A percentile compares a stretch with the other conserved stretches of the same genome.
phyloP scores from a whole-genome alignment of 1,284 basidiomycete genomes.

The Cystobasidium pallidum region DNA sequence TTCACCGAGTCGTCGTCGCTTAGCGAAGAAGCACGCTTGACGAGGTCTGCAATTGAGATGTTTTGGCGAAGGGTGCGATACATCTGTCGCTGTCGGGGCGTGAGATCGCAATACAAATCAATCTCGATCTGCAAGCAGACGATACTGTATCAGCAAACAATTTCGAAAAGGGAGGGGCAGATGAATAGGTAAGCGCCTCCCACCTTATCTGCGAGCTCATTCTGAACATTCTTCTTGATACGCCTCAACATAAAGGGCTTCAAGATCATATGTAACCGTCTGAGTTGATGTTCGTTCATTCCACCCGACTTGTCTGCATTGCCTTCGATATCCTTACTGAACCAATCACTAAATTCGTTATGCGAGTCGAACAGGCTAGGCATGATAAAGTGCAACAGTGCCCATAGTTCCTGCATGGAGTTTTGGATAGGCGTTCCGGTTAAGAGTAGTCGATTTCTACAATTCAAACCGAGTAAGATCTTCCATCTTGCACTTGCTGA shows the following conservation, averaged over 20 bases:
- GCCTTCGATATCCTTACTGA: constrained; percentile 98
- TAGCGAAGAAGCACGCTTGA: constrained; percentile 87
- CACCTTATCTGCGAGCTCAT: constrained; percentile 99
- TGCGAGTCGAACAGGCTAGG: constrained; percentile 98
- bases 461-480: constrained; percentile 92
- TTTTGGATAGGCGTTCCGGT: constrained; percentile 99
- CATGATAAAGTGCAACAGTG: constrained; percentile 99
- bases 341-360: constrained; percentile 99
- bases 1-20: constrained; percentile 84
- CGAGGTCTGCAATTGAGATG: constrained; percentile 90
- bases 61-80: constrained; percentile 89
- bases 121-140: constrained; percentile 76
- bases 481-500: constrained; percentile 98
- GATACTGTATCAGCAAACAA: constrained; percentile 13
- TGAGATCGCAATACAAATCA: constrained; percentile 92
- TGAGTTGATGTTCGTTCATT: constrained; percentile 93
- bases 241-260: constrained; percentile 99
- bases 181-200: constrained; percentile 45
- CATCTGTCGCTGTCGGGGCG: constrained; percentile 87
- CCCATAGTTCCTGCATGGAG: constrained; percentile 99
- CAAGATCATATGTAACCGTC: constrained; percentile 96
- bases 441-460: constrained; percentile 89
- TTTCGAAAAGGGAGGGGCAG: no score
- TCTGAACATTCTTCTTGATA: constrained; percentile 98
- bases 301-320: constrained; percentile 78